Conservation (phyloP, 129 eudicot genomes). For the Escallonia herrerae region DNA sequence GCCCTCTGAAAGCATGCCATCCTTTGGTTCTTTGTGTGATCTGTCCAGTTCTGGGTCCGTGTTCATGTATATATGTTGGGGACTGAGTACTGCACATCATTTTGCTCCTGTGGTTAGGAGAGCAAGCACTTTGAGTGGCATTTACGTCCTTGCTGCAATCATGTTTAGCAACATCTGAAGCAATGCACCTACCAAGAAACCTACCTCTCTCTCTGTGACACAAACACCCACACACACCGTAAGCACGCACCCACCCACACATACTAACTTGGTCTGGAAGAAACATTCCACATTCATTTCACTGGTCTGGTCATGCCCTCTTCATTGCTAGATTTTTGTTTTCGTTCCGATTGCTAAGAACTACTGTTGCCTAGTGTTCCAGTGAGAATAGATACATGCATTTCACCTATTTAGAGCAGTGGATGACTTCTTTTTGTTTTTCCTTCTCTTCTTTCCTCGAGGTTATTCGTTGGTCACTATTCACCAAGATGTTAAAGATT, state of each 20-base stretch:
- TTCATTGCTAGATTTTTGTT: no score
- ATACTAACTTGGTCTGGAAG: not conserved
- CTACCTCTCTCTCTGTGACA: slow-evolving; percentile 2
- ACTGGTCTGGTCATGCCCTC: no score
- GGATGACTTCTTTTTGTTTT: no score
- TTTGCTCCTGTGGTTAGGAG: slow-evolving; percentile 23
- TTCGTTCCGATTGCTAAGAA: no score
- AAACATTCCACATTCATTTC: not conserved
- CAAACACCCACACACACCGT: not conserved
- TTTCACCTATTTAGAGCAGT: no score
- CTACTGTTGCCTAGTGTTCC: no score
- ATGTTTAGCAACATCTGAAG: slow-evolving; percentile 51
- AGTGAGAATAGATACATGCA: no score
- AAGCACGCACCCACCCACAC: not conserved
- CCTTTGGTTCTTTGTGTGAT: not conserved
- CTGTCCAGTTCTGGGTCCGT: not conserved
- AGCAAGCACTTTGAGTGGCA: slow-evolving; percentile 43
- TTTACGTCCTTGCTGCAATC: slow-evolving; percentile 51
- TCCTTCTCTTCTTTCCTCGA: no score
- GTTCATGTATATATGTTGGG: slow-evolving; percentile 9
- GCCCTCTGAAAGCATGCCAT: slow-evolving; percentile 74
- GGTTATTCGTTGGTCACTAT: no score
- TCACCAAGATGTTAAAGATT: no score
- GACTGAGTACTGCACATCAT: slow-evolving; percentile 14
- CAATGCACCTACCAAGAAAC: slow-evolving; percentile 27